These are phyloP conservation scores for Psilocybe mexicana DNA, from an alignment of 1,284 basidiomycete genomes.

Conservation along the genomic window DNA sequence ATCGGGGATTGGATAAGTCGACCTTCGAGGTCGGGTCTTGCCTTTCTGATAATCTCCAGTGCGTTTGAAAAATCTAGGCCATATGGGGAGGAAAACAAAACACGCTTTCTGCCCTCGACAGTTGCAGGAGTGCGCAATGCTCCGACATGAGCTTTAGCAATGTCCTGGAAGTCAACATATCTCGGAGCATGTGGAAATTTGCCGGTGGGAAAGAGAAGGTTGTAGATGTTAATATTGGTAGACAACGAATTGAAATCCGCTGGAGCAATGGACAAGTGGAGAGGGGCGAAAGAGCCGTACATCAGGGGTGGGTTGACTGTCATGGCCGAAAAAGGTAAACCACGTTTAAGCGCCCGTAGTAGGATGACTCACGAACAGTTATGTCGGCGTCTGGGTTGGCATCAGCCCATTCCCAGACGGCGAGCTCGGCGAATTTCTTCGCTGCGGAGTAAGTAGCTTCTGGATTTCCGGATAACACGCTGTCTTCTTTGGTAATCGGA, in stretches of 20 bases:
- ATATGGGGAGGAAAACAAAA: constrained; percentile 25
- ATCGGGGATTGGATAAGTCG: constrained; percentile 5
- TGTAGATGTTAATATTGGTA: constrained; percentile 27
- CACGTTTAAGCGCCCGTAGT: too few relatives aligned
- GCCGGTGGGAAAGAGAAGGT: constrained; percentile 24
- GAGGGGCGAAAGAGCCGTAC: constrained; percentile 30
- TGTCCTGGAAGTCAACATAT: constrained; percentile 36
- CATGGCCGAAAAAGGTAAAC: neutral
- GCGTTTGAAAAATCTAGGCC: constrained; percentile 21
- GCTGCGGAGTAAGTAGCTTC: constrained; percentile 1
- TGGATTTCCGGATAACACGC: neutral
- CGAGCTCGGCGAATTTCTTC: constrained; percentile 13
- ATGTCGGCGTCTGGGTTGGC: constrained; percentile 27
- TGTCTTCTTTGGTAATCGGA: constrained; percentile 3
- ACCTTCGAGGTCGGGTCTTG: constrained; percentile 12
- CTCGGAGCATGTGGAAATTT: constrained; percentile 20
- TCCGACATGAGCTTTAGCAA: constrained; percentile 35
- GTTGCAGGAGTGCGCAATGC: constrained; percentile 24
- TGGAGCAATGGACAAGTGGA: constrained; percentile 17
- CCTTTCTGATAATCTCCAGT: constrained; percentile 22
- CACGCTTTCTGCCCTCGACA: constrained; percentile 28
- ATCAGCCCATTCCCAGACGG: constrained; percentile 20
- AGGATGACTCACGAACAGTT: constrained; percentile 7
- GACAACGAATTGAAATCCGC: constrained; percentile 8
- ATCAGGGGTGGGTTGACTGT: constrained; percentile 23